Conservation (phyloP, 257 asterid species). For the Scutellaria barbata region DNA sequence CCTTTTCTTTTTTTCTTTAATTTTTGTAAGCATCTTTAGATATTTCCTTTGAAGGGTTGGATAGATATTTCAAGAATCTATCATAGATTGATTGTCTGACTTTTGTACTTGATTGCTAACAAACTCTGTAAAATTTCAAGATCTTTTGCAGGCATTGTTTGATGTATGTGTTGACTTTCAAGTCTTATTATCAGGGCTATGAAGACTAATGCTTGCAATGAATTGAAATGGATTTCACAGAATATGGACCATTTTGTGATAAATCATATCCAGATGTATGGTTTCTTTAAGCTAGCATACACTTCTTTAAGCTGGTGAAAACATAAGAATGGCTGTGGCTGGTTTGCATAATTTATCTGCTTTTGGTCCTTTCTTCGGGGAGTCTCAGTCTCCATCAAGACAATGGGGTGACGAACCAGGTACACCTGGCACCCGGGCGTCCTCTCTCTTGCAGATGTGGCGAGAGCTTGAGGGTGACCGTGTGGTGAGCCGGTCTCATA, state of each 20-base stretch:
- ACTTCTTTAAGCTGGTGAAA: conserved; percentile 23
- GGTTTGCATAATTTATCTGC: conserved; percentile 70
- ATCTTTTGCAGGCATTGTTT: conserved; percentile 44
- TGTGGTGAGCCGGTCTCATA: conserved; percentile 51
- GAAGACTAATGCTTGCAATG: conserved; percentile 29
- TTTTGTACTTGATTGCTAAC: conserved; percentile 32
- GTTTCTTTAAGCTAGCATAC: conserved; percentile 35
- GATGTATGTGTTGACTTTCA: conserved; percentile 31
- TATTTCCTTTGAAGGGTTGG: conserved; percentile 32
- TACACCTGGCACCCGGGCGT: conserved; percentile 60
- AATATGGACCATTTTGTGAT: conserved; percentile 26
- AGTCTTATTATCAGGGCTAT: conserved; percentile 22
- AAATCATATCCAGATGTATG: conserved; percentile 33
- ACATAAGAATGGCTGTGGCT: conserved; percentile 67
- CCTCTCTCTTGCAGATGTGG: conserved; percentile 88
- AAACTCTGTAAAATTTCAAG: conserved; percentile 22
- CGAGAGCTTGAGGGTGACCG: conserved; percentile 80
- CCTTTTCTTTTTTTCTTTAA: conserved; percentile 40
- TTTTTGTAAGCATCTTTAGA: conserved; percentile 43
- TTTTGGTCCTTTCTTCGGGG: conserved; percentile 62
- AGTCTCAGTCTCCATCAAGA: conserved; percentile 54
- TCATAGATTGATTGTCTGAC: conserved; percentile 29
- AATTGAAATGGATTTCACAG: conserved; percentile 28
- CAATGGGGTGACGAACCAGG: conserved; percentile 49
- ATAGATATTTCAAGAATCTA: conserved; percentile 32